Evolutionary conservation across 495 filamentous ascomycete species (phyloP).

Genomic region (Beverwykella pulmonaria): DNA sequence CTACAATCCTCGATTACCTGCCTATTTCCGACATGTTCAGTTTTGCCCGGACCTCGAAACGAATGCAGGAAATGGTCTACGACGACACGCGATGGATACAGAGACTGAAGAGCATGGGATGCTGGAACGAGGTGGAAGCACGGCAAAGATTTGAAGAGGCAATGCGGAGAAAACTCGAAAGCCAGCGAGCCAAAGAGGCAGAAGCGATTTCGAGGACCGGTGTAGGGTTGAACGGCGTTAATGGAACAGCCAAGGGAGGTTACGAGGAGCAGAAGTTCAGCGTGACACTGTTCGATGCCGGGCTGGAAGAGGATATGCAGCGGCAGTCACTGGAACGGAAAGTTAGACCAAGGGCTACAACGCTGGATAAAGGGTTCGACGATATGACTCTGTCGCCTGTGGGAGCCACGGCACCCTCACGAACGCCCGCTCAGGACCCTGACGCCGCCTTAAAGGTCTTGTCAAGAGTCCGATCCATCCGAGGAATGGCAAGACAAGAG

Average conservation of each 20-base stretch:
- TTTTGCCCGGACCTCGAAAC: conserved; percentile 84
- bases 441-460: conserved; percentile 66
- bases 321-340: conserved; percentile 40
- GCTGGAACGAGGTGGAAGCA: conserved; percentile 91
- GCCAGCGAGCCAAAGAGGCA: conserved; percentile 56
- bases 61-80: conserved; percentile 97
- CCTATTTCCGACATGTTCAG: conserved; percentile 79
- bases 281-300: conserved; percentile 73
- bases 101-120: conserved; percentile 77
- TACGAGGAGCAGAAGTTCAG: conserved; percentile 36
- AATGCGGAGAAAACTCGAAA: conserved; percentile 66
- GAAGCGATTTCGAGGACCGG: conserved; percentile 51
- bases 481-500: conserved; percentile 84
- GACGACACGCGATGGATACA: conserved; percentile 96
- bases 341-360: conserved; percentile 20
- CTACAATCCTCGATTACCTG: conserved; percentile 84
- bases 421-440: conserved; percentile 49
- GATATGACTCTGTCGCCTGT: conserved; percentile 56
- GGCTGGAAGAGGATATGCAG: conserved; percentile 57
- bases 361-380: conserved; percentile 68
- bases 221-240: conserved; percentile 46
- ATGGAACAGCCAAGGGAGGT: conserved; percentile 40
- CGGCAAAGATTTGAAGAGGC: conserved; percentile 74
- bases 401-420: conserved; percentile 6
- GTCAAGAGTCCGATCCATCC: conserved; percentile 69